Percentiles rank a stretch among this genome's conserved stretches.
Evolutionary conservation across 345 rosid genomes (phyloP).

Genomic region (Boechera stricta): DNA sequence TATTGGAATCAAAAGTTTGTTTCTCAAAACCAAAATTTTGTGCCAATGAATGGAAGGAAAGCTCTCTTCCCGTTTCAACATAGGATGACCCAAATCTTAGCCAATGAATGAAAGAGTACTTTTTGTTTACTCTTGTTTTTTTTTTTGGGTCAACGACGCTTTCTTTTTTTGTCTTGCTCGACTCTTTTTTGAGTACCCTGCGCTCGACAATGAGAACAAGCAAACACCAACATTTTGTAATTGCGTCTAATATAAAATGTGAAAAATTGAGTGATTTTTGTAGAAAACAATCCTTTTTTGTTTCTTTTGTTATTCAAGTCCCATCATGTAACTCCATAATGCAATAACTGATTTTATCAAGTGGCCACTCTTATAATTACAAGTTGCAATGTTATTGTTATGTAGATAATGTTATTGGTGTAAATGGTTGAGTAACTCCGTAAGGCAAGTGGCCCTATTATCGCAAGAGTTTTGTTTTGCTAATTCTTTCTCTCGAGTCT

Average conservation of each 20-base stretch:
- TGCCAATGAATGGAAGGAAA: background rate
- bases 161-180: background rate
- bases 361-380: slow-evolving; percentile 15
- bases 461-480: background rate
- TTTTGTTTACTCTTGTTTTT: background rate
- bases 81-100: background rate
- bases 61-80: background rate
- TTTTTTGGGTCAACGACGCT: background rate
- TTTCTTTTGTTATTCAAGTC: background rate
- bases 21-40: background rate
- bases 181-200: background rate
- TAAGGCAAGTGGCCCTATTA: background rate
- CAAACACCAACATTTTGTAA: background rate
- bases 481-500: background rate
- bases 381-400: slow-evolving; percentile 8
- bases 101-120: background rate
- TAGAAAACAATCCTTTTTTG: too few relatives aligned
- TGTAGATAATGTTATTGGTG: background rate
- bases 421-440: background rate
- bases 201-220: background rate
- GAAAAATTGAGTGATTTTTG: background rate
- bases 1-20: background rate
- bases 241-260: background rate
- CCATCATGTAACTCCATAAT: background rate
- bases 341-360: slow-evolving; percentile 13